Evolutionary conservation across 2,329 filamentous ascomycete species (phyloP).

Genomic region (Exophiala bonariae): DNA sequence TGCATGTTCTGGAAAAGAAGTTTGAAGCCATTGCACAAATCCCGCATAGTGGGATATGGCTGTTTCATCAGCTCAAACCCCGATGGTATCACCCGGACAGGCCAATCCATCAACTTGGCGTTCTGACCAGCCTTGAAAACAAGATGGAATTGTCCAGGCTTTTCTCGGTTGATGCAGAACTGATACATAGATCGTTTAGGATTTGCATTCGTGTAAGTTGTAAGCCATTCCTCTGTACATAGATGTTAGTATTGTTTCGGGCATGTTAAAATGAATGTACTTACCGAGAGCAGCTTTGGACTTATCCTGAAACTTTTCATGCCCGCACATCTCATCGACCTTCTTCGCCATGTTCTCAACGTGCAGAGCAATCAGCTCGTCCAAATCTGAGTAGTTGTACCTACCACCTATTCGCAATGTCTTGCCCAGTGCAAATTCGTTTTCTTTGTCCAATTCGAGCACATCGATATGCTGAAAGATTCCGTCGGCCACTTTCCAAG

Average conservation of each 20-base stretch:
- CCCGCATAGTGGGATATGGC: constrained; percentile 90
- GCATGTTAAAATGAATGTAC: constrained; percentile 35
- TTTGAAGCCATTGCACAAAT: constrained; percentile 97
- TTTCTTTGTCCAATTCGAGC: constrained; percentile 93
- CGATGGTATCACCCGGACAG: constrained; percentile 87
- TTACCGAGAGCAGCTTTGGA: constrained; percentile 81
- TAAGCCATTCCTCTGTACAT: constrained; percentile 83
- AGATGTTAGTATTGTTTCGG: constrained; percentile 7
- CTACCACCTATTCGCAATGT: constrained; percentile 82
- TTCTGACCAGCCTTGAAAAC: constrained; percentile 90
- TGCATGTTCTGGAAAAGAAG: constrained; percentile 69
- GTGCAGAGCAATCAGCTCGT: constrained; percentile 95
- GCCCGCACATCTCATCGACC: constrained; percentile 90
- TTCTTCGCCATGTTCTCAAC: constrained; percentile 98
- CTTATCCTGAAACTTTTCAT: constrained; percentile 89
- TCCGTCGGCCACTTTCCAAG: constrained; percentile 95
- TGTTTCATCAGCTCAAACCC: constrained; percentile 89
- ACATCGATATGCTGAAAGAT: constrained; percentile 99
- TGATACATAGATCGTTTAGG: constrained; percentile 90
- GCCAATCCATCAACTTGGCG: constrained; percentile 73
- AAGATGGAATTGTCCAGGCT: constrained; percentile 91
- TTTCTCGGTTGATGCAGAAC: constrained; percentile 90
- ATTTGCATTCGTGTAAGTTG: constrained; percentile 94
- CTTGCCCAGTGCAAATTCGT: constrained; percentile 89
- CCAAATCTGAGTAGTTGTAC: constrained; percentile 91